phyloP scores from a whole-genome alignment of 2,329 filamentous ascomycete genomes.

The Eutypella sp. region DNA sequence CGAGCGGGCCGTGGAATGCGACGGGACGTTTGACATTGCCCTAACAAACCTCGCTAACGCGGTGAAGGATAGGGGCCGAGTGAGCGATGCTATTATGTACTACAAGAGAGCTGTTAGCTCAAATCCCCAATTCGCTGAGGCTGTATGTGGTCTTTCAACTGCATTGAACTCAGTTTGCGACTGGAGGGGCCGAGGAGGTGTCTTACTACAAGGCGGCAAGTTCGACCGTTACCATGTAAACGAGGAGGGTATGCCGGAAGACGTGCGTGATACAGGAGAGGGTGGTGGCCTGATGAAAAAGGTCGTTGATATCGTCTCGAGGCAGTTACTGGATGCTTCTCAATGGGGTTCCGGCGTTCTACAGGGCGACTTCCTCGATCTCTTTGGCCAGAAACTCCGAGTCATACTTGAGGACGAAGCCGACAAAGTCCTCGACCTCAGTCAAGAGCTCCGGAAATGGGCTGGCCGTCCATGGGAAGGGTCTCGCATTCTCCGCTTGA shows the following conservation, averaged over 20 bases:
- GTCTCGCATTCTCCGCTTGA: constrained; percentile 71
- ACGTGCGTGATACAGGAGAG: constrained; percentile 57
- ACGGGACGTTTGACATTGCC: constrained; percentile 94
- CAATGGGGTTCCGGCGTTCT: constrained; percentile 76
- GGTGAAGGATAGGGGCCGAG: constrained; percentile 91
- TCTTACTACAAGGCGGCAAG: constrained; percentile 65
- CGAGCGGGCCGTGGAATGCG: constrained; percentile 85
- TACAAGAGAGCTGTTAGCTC: constrained; percentile 85
- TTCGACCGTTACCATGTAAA: constrained; percentile 94
- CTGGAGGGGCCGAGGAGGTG: constrained; percentile 85
- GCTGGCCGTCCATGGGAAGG: constrained; percentile 80
- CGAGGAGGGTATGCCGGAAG: constrained; percentile 73
- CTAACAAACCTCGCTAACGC: constrained; percentile 95
- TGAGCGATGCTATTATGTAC: constrained; percentile 86
- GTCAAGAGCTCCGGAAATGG: constrained; percentile 52
- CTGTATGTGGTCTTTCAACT: constrained; percentile 91
- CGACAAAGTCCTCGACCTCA: constrained; percentile 31
- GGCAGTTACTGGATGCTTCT: constrained; percentile 81
- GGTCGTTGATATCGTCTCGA: constrained; percentile 85
- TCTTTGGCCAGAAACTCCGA: constrained; percentile 43
- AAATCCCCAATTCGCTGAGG: constrained; percentile 96
- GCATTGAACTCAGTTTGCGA: constrained; percentile 95
- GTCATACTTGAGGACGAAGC: constrained; percentile 31
- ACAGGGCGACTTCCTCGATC: constrained; percentile 46
- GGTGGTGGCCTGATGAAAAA: constrained; percentile 81